These are phyloP conservation scores for Colletotrichum tofieldiae DNA, from an alignment of 2,329 filamentous ascomycete genomes.

Conservation along the genomic window DNA sequence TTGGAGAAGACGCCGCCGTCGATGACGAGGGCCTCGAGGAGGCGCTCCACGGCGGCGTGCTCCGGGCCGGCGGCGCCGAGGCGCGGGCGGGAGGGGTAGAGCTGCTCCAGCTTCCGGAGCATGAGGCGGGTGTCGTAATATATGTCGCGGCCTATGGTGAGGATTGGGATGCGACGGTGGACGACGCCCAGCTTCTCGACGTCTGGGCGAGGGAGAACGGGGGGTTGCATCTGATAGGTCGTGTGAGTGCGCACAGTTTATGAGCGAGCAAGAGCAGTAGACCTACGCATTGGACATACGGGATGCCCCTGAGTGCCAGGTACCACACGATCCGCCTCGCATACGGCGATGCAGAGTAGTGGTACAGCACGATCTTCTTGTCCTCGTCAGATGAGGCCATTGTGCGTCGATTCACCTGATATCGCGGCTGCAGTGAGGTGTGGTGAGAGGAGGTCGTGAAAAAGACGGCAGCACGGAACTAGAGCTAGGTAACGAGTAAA, in stretches of 20 bases:
- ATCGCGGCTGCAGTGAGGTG: neutral
- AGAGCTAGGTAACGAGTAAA: neutral
- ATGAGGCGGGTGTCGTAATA: conserved; percentile 82
- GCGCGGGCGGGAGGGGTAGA: conserved; percentile 62
- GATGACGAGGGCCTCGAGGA: conserved; percentile 70
- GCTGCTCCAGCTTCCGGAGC: conserved; percentile 73
- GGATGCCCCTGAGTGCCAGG: conserved; percentile 75
- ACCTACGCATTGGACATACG: conserved; percentile 78
- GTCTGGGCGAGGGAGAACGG: conserved; percentile 77
- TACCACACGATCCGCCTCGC: conserved; percentile 78
- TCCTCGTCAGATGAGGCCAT: conserved; percentile 31
- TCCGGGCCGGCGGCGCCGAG: conserved; percentile 57
- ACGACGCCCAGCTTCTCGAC: conserved; percentile 72
- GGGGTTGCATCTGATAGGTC: conserved; percentile 73
- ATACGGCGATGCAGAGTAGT: conserved; percentile 77
- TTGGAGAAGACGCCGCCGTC: conserved; percentile 72
- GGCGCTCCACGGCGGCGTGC: conserved; percentile 64
- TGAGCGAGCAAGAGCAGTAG: too few relatives aligned
- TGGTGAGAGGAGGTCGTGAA: neutral
- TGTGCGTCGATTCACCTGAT: neutral
- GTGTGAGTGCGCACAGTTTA: conserved; percentile 20
- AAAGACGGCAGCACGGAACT: neutral
- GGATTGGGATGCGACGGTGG: conserved; percentile 79
- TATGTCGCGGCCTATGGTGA: conserved; percentile 77
- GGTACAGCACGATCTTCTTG: conserved; percentile 70